Base-by-base conservation (phyloP, 2,329 filamentous ascomycete species). In the Trichoderma sp. region DNA sequence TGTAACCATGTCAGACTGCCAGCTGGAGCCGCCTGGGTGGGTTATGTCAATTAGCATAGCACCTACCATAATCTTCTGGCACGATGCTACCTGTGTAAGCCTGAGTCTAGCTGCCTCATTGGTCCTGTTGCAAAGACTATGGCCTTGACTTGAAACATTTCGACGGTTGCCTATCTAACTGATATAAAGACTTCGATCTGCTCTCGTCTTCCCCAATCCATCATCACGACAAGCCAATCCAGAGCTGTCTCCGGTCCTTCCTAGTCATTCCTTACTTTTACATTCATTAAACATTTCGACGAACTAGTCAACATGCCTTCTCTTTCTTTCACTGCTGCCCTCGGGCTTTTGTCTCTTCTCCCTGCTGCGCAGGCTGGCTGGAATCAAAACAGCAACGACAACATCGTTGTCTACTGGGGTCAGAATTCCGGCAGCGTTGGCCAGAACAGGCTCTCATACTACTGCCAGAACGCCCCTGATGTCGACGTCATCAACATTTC, bases 331-430 rank as follows among this genome's bases (percentile, higher is more conserved):
- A 69, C 77, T 75, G 77, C 77, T 3, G 53, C 72, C 27, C 78
- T 78, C 60, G 76, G 78, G 76, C 59, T 79, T 29, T 72, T 82
- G n/a, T 77, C 78, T 71, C 45, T 78, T 18, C 76, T 82, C 31
- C 82, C 84, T 6, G 75, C 79, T 3, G 83, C 79, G 24, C 77
- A 82, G 45, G 86, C 85, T 21, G 86, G 84, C 18, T 88, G 90
- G 78, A 83, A 87, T 76, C 77, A 88, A 6, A 80, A 80, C 18
- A 85, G 87, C 1, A 79, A 80, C 1, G 85, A 82, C 69, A 93
- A 93, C 79, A 80, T 93, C 73, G 91, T 89, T 29, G 86, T 93
- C 1, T 94, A 93, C 82, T 94, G 92, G 92, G 92, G 91, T 6
- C 92, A 93, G 80, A 93, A 93, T 80, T 93, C 91, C 77, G 84